Base-by-base conservation (phyloP, 148 eudicot genomes). In the Nepenthes mirabilis region DNA sequence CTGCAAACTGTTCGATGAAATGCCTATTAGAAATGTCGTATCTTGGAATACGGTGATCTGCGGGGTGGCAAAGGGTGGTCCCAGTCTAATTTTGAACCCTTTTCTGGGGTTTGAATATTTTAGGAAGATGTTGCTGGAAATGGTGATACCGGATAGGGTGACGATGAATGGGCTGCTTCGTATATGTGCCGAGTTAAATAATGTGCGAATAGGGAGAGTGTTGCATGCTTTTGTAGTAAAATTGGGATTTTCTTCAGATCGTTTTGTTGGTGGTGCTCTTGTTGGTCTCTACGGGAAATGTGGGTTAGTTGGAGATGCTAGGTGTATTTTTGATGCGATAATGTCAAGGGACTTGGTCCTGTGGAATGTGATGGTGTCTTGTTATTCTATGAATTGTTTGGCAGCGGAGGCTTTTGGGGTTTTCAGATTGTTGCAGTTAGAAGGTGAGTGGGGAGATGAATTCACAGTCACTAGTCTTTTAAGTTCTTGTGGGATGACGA, bases 341-440 rank as follows among this genome's bases (percentile, higher is more conserved):
- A 56, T 53, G 68, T 64, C 52, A 13, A 78, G 56, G 61, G 87
- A 85, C 77, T 67, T 80, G 63, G 81, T 82, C 36, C 61, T 68
- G 60, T 86, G 88, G 93, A 86, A 86, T 60, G 83, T 74, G 50
- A 72, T 83, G 82, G 66, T 80, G 36, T 76, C 82, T 60, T 75
- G 70, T 54, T 82, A 76, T 70, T 70, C 65, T 11, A 50, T 37
- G 14, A 78, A 78, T 74, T 37, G 54, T 52, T 80, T 75, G 43
- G 49, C 55, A 8, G 57, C 63, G 61, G 82, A 77, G 62, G 78
- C 77, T 32, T 52, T 76, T 65, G 55, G 9, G 14, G 58, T 86
- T 51, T 86, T 70, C 34, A 60, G 51, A 45, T 52, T 65, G 58
- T 82, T 82, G 85, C 67, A 61, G 67, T 69, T 60, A 5, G 65